phyloP scores from a whole-genome alignment of 305 asterid genomes.

The Rubia tinctorum region DNA sequence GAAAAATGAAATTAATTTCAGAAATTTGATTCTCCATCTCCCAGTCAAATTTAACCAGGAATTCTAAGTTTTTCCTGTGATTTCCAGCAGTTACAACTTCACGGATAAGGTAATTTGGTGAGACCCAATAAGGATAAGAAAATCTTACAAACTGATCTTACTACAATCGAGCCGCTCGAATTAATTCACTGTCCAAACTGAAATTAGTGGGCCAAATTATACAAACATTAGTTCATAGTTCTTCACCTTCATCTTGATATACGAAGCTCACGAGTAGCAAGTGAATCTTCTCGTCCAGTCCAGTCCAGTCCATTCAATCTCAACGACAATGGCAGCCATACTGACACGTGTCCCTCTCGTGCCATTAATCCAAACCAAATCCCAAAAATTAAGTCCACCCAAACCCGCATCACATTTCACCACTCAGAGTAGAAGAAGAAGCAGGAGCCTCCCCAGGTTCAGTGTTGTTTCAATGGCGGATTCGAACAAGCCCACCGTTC shows the following conservation, averaged over 20 bases:
- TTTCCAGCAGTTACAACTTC: background rate
- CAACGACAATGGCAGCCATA: slow-evolving; percentile 20
- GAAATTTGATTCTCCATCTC: too few species aligned
- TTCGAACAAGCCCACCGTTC: slow-evolving; percentile 58
- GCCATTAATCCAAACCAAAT: slow-evolving; percentile 18
- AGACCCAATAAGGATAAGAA: slow-evolving; percentile 7
- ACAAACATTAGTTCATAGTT: background rate
- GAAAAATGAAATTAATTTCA: too few species aligned
- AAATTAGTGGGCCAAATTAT: background rate
- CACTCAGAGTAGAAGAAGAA: slow-evolving; percentile 1
- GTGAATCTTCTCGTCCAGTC: too few species aligned
- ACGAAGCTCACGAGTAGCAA: too few species aligned
- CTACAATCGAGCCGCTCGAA: background rate
- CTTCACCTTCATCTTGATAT: background rate
- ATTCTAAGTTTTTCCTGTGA: too few species aligned
- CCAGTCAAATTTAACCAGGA: too few species aligned
- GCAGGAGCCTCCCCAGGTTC: slow-evolving; percentile 24
- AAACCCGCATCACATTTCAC: slow-evolving; percentile 9
- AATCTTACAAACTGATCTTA: background rate
- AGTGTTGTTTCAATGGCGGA: slow-evolving; percentile 61
- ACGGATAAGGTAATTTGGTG: slow-evolving; percentile 12
- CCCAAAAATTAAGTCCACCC: slow-evolving; percentile 23
- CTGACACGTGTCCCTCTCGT: slow-evolving; percentile 59
- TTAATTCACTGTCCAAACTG: background rate
- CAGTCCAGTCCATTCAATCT: too few species aligned